Evolutionary conservation across 1,284 basidiomycete genomes (phyloP).

Genomic region (Schizophyllum commune): DNA sequence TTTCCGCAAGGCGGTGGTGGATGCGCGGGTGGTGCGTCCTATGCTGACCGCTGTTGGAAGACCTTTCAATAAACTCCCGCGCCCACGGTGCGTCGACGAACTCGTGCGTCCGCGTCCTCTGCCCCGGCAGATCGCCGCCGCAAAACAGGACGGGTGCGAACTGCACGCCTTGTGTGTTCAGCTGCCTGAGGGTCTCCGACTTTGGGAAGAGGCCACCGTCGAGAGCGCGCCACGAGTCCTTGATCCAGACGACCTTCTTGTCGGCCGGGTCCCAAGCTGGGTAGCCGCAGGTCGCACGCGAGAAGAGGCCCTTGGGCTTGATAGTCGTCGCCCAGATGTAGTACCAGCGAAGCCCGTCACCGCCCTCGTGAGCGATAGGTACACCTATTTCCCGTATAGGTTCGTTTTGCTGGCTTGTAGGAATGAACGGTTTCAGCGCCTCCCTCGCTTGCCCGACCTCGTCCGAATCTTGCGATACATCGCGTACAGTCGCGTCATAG

Average conservation of each 20-base stretch:
- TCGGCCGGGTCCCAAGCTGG: neutral
- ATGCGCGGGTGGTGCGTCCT: neutral
- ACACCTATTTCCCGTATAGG: neutral
- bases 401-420: neutral
- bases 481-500: neutral
- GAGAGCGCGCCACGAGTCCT: neutral
- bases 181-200: neutral
- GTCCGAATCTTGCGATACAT: neutral
- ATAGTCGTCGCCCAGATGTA: neutral
- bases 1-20: neutral
- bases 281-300: neutral
- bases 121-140: constrained; percentile 2
- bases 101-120: neutral
- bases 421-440: neutral
- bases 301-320: neutral
- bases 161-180: neutral
- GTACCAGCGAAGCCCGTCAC: neutral
- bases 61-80: neutral
- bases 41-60: neutral
- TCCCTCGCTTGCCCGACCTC: neutral
- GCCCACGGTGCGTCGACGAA: neutral
- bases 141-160: neutral
- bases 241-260: constrained; percentile 1
- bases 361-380: neutral
- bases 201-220: neutral